phyloP scores from a whole-genome alignment of 2,329 filamentous ascomycete species.

The Nectriaceae sp. region DNA sequence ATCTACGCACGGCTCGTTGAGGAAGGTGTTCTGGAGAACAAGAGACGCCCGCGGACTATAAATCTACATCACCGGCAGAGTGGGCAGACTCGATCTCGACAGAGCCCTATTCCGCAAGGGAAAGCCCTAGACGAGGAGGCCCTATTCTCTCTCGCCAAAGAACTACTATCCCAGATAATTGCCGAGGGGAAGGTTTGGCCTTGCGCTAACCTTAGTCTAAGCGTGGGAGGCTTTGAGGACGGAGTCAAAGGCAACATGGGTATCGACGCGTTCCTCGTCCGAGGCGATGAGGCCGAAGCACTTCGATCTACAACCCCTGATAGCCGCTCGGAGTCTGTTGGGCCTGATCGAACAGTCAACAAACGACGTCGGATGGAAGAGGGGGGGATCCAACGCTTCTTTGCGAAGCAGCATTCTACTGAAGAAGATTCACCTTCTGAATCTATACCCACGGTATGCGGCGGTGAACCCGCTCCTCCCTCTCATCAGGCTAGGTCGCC shows the following conservation, averaged over 20 bases:
- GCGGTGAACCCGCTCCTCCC: conserved; percentile 3
- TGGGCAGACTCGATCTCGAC: conserved; percentile 72
- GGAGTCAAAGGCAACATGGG: conserved; percentile 80
- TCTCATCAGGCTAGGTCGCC: neutral
- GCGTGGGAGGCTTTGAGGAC: conserved; percentile 91
- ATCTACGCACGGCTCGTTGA: conserved; percentile 89
- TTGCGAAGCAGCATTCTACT: conserved; percentile 43
- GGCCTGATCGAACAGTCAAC: conserved; percentile 29
- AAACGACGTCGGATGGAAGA: conserved; percentile 41
- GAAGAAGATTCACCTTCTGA: conserved; percentile 28
- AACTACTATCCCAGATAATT: conserved; percentile 74
- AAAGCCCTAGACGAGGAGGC: conserved; percentile 70
- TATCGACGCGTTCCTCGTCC: conserved; percentile 84
- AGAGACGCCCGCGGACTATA: conserved; percentile 80
- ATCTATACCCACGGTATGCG: no score
- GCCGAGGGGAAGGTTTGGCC: conserved; percentile 83
- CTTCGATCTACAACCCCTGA: conserved; percentile 24
- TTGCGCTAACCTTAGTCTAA: conserved; percentile 85
- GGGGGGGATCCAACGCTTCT: conserved; percentile 59
- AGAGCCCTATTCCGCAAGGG: conserved; percentile 75
- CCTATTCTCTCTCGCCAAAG: conserved; percentile 76
- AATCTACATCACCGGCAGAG: conserved; percentile 80
- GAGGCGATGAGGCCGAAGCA: conserved; percentile 64
- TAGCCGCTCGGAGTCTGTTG: conserved; percentile 19
- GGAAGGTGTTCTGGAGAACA: conserved; percentile 86